phyloP scores from a whole-genome alignment of 768 basidiomycete species.

The Amanita brunnescens region DNA sequence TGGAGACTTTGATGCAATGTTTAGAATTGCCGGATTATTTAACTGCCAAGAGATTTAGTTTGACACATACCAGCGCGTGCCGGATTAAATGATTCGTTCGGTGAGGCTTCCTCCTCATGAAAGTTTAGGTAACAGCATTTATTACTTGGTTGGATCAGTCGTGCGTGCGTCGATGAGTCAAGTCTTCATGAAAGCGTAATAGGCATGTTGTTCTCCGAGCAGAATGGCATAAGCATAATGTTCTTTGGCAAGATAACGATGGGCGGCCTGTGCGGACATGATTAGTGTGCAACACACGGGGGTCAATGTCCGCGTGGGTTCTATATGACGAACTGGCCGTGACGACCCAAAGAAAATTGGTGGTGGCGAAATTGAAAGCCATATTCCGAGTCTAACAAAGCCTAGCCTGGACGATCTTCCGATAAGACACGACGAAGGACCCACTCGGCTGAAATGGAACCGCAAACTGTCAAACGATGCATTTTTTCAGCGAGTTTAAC shows the following conservation, averaged over 20 bases:
- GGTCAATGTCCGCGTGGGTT: neutral
- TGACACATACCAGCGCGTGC: neutral
- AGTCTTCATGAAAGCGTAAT: constrained; percentile 1
- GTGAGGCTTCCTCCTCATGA: neutral
- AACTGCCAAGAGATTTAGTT: neutral
- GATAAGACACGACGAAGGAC: neutral
- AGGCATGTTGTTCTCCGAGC: neutral
- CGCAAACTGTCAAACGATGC: neutral
- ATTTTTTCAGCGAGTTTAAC: neutral
- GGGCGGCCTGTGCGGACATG: neutral
- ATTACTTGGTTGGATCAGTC: neutral
- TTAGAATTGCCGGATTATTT: neutral
- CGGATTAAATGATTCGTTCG: neutral
- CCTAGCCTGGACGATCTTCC: neutral
- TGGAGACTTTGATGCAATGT: neutral
- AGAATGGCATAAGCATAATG: neutral
- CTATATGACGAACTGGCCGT: neutral
- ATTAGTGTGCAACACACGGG: neutral
- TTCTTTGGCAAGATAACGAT: neutral
- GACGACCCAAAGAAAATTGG: too few species aligned
- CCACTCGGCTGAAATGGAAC: neutral
- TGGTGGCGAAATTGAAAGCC: neutral
- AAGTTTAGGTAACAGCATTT: neutral
- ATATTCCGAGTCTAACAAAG: neutral
- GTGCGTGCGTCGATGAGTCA: constrained; percentile 1